These are phyloP conservation scores for Heterobasidion parviporum DNA, from an alignment of 1,284 basidiomycete species.

Conservation along the genomic window DNA sequence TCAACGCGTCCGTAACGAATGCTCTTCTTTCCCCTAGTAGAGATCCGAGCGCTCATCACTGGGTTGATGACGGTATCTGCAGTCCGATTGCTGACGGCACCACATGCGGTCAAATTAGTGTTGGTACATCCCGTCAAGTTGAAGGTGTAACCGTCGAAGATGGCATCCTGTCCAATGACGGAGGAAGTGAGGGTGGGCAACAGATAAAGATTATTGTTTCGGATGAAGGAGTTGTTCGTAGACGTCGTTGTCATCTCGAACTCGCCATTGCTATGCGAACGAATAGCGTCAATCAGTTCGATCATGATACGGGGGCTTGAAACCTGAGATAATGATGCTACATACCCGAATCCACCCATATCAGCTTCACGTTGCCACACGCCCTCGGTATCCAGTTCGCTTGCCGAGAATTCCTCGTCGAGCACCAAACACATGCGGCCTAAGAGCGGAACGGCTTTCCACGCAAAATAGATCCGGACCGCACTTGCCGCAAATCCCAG, in stretches of 20 bases:
- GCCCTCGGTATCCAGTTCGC: conserved; percentile 52
- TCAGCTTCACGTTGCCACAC: conserved; percentile 77
- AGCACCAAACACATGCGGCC: conserved; percentile 66
- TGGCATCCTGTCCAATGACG: conserved; percentile 48
- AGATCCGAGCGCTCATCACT: conserved; percentile 74
- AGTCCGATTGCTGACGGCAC: conserved; percentile 51
- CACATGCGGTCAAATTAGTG: conserved; percentile 50
- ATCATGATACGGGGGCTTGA: background rate
- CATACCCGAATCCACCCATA: conserved; percentile 79
- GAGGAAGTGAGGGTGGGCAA: conserved; percentile 81
- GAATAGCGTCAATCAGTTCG: background rate
- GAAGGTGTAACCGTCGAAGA: conserved; percentile 64
- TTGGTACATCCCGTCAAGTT: conserved; percentile 75
- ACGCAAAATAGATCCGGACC: conserved; percentile 47
- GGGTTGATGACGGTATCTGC: conserved; percentile 66
- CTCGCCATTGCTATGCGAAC: conserved; percentile 56
- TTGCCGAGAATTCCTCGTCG: conserved; percentile 66
- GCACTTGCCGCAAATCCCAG: conserved; percentile 46
- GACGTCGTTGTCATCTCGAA: conserved; percentile 84
- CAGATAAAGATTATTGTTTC: conserved; percentile 73
- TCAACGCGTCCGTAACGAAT: conserved; percentile 81
- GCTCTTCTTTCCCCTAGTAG: conserved; percentile 61
- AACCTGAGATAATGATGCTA: conserved; percentile 1
- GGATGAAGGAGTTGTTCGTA: conserved; percentile 72
- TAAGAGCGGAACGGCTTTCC: conserved; percentile 41